phyloP scores from a whole-genome alignment of 257 asterid species.

The Solanum appendiculatum region DNA sequence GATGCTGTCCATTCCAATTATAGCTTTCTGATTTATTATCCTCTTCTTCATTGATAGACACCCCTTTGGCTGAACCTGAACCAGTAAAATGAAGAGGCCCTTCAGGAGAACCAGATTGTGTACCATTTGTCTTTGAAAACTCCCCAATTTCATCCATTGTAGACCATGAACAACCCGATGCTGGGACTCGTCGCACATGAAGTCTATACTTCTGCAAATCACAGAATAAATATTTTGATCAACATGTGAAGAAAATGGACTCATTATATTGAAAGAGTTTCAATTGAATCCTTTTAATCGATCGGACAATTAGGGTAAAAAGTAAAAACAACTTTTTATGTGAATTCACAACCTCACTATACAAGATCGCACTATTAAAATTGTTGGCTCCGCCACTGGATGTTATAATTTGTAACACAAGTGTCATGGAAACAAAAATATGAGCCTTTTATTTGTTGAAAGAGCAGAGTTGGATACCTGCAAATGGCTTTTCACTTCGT shows the following conservation, averaged over 20 bases:
- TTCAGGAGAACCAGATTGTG: slow-evolving; percentile 41
- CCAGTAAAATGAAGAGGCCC: slow-evolving; percentile 45
- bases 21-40: slow-evolving; percentile 36
- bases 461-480: slow-evolving; percentile 13
- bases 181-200: slow-evolving; percentile 28
- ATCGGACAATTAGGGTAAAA: background rate
- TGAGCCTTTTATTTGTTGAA: background rate
- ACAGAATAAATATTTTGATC: background rate
- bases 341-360: background rate
- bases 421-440: background rate
- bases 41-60: slow-evolving; percentile 28
- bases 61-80: slow-evolving; percentile 28
- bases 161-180: slow-evolving; percentile 3
- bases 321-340: background rate
- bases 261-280: background rate
- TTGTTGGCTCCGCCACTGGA: background rate
- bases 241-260: background rate
- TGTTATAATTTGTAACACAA: background rate
- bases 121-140: slow-evolving; percentile 13
- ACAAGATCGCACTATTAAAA: background rate
- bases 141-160: slow-evolving; percentile 8
- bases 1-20: slow-evolving; percentile 15
- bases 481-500: slow-evolving; percentile 39
- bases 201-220: slow-evolving; percentile 52
- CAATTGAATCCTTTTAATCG: background rate